A percentile compares a stretch with the other conserved stretches of the same genome.
These are phyloP conservation scores for Collybia sordida DNA, from an alignment of 768 basidiomycete genomes.

Conservation along the genomic window DNA sequence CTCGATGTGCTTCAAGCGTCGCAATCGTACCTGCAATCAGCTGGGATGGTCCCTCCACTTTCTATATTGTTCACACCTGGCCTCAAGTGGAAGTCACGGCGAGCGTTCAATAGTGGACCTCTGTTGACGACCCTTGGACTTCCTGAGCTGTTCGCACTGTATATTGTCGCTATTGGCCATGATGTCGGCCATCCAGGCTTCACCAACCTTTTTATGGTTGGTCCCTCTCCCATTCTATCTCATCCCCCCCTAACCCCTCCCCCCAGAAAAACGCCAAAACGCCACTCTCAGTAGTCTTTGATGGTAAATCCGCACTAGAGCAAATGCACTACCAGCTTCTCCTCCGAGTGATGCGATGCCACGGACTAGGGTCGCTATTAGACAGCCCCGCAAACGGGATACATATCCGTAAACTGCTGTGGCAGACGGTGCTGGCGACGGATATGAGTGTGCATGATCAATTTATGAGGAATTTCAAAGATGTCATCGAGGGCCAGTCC, in stretches of 20 bases:
- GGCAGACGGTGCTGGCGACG: conserved; percentile 83
- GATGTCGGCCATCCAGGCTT: conserved; percentile 98
- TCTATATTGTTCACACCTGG: conserved; percentile 57
- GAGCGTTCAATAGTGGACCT: conserved; percentile 34
- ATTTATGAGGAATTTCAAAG: conserved; percentile 73
- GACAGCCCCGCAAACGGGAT: conserved; percentile 49
- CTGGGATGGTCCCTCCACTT: conserved; percentile 80
- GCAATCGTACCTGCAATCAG: conserved; percentile 78
- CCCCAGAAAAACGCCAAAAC: conserved; percentile 89
- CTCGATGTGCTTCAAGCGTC: conserved; percentile 94
- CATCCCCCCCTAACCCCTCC: conserved; percentile 5
- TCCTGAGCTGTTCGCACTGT: conserved; percentile 80
- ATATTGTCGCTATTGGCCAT: conserved; percentile 93
- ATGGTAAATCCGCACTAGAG: conserved; percentile 88
- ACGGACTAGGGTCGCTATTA: conserved; percentile 70
- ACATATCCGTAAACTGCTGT: conserved; percentile 72
- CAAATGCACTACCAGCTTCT: conserved; percentile 88
- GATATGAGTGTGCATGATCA: conserved; percentile 91
- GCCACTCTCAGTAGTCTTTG: conserved; percentile 85
- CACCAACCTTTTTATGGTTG: conserved; percentile 91
- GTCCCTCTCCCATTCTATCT: background rate
- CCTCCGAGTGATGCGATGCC: conserved; percentile 73
- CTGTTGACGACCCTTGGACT: conserved; percentile 50
- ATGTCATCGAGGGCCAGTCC: conserved; percentile 41
- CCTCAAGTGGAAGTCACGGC: conserved; percentile 38